Base-by-base conservation (phyloP, 306 rosid species). In the Pyrus bretschneideri region DNA sequence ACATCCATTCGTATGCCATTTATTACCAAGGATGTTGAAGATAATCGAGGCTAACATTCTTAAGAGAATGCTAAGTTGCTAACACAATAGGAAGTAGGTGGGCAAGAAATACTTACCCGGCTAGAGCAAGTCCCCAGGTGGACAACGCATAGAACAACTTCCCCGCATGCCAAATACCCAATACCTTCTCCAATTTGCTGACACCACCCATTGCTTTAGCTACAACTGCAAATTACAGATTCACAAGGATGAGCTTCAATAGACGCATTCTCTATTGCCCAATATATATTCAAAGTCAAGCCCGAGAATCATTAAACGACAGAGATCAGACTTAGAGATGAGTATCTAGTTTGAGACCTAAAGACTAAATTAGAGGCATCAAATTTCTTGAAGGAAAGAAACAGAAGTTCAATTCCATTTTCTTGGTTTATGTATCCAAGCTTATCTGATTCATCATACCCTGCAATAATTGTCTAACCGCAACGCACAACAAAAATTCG, bases 41-140 rank as follows among this genome's bases (percentile, higher is more conserved):
- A 52, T 17, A 71, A 18, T 57, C 1, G 55, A n/a, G 46, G 9
- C 18, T 64, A 73, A 64, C 62, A 74, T 65, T 21, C 58, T 57
- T 18, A 38, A 54, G 25, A 60, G 57, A 72, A 30, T 71, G 67
- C 55, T 63, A 62, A 72, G 55, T 27, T 71, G 67, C 49, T 67
- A 67, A 75, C 40, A 46, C 38, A 23, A 17, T 3, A 27, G 9
- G 40, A 22, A 72, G 35, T 60, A 67, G 61, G 15, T 6, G 55
- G 55, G 55, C 23, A 35, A 55, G 61, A 25, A 75, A 77, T 76
- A 44, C 82, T 80, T 80, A 95, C 97, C 97, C 97, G 0, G 89
- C 84, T 77, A 95, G 87, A 79, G 99, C 91, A 83, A 95, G 97
- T 78, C 99, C 99, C 99, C 99, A 95, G 44, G 97, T 90, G 84